Conservation (phyloP, 202 grass and related monocot species). For the Panicum virgatum region DNA sequence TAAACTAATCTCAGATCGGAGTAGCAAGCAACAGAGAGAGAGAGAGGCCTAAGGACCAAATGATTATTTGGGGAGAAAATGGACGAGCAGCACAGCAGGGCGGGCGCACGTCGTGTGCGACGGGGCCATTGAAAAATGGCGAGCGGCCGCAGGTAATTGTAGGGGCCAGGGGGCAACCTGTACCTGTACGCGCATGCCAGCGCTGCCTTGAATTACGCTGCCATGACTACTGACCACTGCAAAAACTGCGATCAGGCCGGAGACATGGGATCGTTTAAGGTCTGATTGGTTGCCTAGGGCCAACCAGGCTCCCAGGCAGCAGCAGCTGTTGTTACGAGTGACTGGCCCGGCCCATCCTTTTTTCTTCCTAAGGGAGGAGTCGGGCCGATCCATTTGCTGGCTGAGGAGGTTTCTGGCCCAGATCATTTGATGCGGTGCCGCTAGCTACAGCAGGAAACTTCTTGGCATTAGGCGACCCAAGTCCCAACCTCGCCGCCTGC, state of each 20-base stretch:
- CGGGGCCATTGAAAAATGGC: conserved; percentile 17
- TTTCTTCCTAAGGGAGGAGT: no score
- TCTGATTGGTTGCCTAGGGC: no score
- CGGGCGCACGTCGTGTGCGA: conserved; percentile 25
- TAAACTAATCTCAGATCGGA: conserved; percentile 4
- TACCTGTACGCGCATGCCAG: not conserved
- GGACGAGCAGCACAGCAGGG: not conserved
- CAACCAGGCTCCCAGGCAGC: no score
- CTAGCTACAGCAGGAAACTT: no score
- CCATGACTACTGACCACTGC: not conserved
- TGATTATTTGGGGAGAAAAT: not conserved
- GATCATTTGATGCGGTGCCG: no score
- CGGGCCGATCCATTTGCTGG: no score
- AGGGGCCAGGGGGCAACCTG: not conserved
- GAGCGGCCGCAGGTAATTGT: not conserved
- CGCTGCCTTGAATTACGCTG: conserved; percentile 9
- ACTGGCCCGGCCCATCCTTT: no score
- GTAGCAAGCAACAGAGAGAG: not conserved
- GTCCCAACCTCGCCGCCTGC: no score
- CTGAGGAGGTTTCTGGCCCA: no score
- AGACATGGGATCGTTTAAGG: no score
- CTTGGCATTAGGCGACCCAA: no score
- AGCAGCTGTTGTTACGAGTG: no score
- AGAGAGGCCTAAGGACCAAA: not conserved
- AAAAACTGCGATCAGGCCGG: not conserved